These are phyloP conservation scores for Calocybe cyanea DNA, from an alignment of 768 basidiomycete genomes.

Conservation along the genomic window DNA sequence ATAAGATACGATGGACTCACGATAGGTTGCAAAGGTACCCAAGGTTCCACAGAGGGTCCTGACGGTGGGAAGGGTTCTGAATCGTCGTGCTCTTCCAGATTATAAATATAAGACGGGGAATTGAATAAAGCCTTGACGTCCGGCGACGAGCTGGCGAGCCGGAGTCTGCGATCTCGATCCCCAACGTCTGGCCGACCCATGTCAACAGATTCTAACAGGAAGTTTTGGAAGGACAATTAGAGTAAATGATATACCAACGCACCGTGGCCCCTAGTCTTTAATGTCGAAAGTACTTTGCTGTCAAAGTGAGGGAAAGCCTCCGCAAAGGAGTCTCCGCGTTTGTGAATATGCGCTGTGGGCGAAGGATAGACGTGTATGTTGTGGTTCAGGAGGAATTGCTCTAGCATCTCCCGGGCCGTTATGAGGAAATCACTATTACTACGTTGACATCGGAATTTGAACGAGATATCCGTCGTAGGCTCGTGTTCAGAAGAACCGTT, in stretches of 20 bases:
- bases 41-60: constrained; percentile 60
- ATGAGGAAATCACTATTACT: constrained; percentile 92
- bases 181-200: constrained; percentile 69
- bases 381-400: constrained; percentile 83
- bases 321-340: constrained; percentile 88
- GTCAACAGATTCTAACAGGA: constrained; percentile 66
- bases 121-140: constrained; percentile 96
- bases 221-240: background rate
- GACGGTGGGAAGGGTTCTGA: constrained; percentile 51
- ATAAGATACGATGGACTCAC: constrained; percentile 36
- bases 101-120: constrained; percentile 77
- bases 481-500: constrained; percentile 49
- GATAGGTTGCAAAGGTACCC: constrained; percentile 74
- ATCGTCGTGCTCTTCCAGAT: constrained; percentile 71
- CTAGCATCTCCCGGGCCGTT: constrained; percentile 87
- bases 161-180: constrained; percentile 69
- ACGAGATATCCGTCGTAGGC: constrained; percentile 74
- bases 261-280: constrained; percentile 64
- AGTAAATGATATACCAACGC: constrained; percentile 14
- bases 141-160: constrained; percentile 85
- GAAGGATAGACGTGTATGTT: constrained; percentile 82
- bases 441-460: constrained; percentile 94
- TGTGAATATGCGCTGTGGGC: constrained; percentile 73
- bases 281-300: constrained; percentile 85
- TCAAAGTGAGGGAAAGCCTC: constrained; percentile 97